Conservation (phyloP, 2,329 filamentous ascomycete genomes). For the Domatiomyces globalis region DNA sequence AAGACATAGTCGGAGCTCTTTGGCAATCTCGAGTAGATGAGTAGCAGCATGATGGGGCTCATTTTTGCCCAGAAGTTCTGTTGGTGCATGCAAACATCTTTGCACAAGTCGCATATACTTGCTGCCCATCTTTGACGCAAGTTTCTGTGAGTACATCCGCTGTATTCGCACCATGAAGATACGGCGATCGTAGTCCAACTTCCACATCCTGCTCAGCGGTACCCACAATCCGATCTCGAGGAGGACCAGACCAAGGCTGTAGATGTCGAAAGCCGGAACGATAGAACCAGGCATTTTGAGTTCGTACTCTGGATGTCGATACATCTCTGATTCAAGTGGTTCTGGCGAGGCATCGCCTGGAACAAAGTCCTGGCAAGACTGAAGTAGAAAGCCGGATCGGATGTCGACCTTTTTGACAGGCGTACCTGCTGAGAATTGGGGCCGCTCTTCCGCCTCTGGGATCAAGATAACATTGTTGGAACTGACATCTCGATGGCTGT, state of each 20-base stretch:
- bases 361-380: conserved; percentile 17
- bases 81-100: conserved; percentile 45
- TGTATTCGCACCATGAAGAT: conserved; percentile 52
- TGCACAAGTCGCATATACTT: conserved; percentile 50
- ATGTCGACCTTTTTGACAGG: conserved; percentile 17
- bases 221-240: conserved; percentile 52
- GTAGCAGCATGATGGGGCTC: conserved; percentile 16
- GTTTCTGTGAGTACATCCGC: conserved; percentile 46
- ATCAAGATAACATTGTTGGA: conserved; percentile 51
- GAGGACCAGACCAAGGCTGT: conserved; percentile 47
- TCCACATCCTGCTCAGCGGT: conserved; percentile 48
- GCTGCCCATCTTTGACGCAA: conserved; percentile 49
- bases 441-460: conserved; percentile 10
- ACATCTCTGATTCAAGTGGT: conserved; percentile 41
- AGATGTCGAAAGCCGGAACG: conserved; percentile 39
- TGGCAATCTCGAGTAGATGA: conserved; percentile 15
- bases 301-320: conserved; percentile 40
- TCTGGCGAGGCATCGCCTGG: conserved; percentile 18
- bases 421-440: conserved; percentile 7
- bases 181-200: conserved; percentile 46
- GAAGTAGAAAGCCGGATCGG: conserved; percentile 13
- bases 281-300: conserved; percentile 17
- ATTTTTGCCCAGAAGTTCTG: conserved; percentile 13
- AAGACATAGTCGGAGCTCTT: conserved; percentile 16
- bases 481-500: conserved; percentile 50